Conservation (phyloP, 1,139 yeast species). For the Magnusiomyces sp. region DNA sequence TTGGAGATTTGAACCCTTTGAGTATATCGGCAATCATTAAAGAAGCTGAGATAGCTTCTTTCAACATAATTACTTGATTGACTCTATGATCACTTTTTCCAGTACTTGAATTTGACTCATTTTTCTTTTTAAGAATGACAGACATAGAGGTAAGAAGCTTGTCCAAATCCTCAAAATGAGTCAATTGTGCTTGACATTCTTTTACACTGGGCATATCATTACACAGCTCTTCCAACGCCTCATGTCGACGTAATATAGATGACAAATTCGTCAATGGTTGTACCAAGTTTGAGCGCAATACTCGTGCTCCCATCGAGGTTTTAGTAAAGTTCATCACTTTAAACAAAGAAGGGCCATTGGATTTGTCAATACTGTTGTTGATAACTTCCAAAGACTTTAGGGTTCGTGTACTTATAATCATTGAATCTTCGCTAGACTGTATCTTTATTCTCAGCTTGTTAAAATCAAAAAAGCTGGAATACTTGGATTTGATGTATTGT, state of each 20-base stretch:
- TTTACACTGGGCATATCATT: neutral
- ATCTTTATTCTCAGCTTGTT: constrained; percentile 32
- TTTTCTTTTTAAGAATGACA: constrained; percentile 7
- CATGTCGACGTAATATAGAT: constrained; percentile 22
- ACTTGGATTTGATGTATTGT: constrained; percentile 19
- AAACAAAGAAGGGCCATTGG: constrained; percentile 29
- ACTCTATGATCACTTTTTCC: constrained; percentile 8
- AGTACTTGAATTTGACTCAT: neutral
- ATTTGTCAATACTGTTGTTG: constrained; percentile 27
- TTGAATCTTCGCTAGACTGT: constrained; percentile 36
- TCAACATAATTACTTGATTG: constrained; percentile 11
- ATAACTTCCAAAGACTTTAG: constrained; percentile 34
- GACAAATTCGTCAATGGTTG: constrained; percentile 39
- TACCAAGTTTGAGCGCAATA: constrained; percentile 34
- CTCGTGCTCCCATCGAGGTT: constrained; percentile 41
- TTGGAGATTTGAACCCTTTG: constrained; percentile 2
- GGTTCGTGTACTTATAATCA: constrained; percentile 37
- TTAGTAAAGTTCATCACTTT: constrained; percentile 34
- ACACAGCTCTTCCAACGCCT: constrained; percentile 11
- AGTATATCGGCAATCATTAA: constrained; percentile 3
- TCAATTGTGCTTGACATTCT: constrained; percentile 4
- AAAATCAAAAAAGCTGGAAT: constrained; percentile 20
- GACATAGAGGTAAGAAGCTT: constrained; percentile 12
- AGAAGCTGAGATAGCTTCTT: constrained; percentile 9
- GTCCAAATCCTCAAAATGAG: constrained; percentile 12